phyloP scores from a whole-genome alignment of 2,329 filamentous ascomycete genomes.

The Capronia americana region DNA sequence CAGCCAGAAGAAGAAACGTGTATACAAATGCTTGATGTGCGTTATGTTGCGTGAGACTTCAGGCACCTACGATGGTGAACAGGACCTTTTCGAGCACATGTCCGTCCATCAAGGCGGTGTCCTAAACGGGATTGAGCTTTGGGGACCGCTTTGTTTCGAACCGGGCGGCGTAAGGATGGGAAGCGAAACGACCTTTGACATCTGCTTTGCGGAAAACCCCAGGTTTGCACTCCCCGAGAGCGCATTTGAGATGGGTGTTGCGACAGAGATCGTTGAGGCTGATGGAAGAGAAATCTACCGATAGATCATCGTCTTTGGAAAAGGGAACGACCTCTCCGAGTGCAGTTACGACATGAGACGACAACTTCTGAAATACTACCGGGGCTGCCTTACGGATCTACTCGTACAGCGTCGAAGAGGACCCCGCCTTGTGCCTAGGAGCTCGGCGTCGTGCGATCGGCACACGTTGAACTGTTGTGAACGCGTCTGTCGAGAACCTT shows the following conservation, averaged over 20 bases:
- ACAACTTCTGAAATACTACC: not conserved
- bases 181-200: conserved; percentile 29
- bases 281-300: conserved; percentile 14
- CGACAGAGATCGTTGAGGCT: conserved; percentile 23
- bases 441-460: too few relatives aligned
- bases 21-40: conserved; percentile 31
- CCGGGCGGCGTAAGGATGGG: conserved; percentile 20
- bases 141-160: conserved; percentile 26
- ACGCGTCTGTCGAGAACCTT: not conserved
- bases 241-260: conserved; percentile 26
- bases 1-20: conserved; percentile 13
- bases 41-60: conserved; percentile 17
- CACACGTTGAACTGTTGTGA: too few relatives aligned
- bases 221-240: conserved; percentile 18
- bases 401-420: too few relatives aligned
- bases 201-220: conserved; percentile 24
- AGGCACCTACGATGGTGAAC: conserved; percentile 21
- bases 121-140: conserved; percentile 16
- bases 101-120: conserved; percentile 20
- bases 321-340: too few relatives aligned
- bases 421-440: too few relatives aligned
- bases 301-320: not conserved
- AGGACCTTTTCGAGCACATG: conserved; percentile 28
- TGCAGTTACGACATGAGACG: too few relatives aligned
- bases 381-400: too few relatives aligned